Percentiles rank a stretch among this genome's conserved stretches.
Evolutionary conservation across 192 early-diverging fungal species (phyloP).

Genomic region (Backusella tarrabulga): DNA sequence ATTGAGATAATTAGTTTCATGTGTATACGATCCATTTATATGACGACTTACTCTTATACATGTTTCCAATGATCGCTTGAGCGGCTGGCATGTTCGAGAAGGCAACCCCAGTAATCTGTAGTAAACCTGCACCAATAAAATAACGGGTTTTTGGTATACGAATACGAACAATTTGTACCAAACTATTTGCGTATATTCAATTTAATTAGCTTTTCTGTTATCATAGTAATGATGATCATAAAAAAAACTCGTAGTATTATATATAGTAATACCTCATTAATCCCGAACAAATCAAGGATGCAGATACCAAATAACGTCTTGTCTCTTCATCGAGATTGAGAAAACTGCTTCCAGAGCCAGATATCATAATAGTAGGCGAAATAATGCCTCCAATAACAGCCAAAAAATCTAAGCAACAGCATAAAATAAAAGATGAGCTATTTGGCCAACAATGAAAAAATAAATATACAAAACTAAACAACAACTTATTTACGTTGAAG

Average conservation of each 20-base stretch:
- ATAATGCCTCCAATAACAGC: constrained; percentile 37
- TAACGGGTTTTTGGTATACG: constrained; percentile 34
- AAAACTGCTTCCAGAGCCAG: constrained; percentile 36
- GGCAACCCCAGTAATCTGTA: constrained; percentile 51
- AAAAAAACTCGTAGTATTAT: background rate
- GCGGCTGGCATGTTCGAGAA: constrained; percentile 55
- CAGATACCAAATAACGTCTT: constrained; percentile 45
- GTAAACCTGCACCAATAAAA: constrained; percentile 29
- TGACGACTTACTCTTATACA: constrained; percentile 16
- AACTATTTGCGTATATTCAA: background rate
- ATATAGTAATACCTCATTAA: constrained; percentile 28
- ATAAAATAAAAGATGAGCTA: background rate
- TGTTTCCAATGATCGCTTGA: constrained; percentile 40
- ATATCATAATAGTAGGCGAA: constrained; percentile 40
- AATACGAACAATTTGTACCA: constrained; percentile 47
- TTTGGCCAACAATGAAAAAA: background rate
- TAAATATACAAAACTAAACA: background rate
- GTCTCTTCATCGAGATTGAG: constrained; percentile 40
- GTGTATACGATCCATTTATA: background rate
- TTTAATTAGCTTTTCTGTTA: background rate
- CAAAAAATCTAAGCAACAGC: constrained; percentile 8
- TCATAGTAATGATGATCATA: background rate
- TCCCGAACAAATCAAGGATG: constrained; percentile 47
- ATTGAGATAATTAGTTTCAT: background rate
- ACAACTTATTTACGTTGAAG: constrained; percentile 9